Evolutionary conservation across 306 rosid species (phyloP).

Genomic region (Lablab purpureus): DNA sequence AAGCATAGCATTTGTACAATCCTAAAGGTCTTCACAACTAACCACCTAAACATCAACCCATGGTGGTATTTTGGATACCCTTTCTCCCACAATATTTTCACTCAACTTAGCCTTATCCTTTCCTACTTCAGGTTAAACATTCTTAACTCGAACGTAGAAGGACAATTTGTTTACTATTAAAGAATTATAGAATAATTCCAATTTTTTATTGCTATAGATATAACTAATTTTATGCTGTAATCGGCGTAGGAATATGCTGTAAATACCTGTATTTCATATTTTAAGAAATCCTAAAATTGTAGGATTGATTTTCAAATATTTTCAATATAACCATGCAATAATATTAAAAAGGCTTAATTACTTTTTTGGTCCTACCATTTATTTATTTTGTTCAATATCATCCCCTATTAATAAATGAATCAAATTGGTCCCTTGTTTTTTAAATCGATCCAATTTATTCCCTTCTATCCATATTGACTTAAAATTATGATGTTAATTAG

Average conservation of each 20-base stretch:
- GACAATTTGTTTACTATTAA: slow-evolving; percentile 28
- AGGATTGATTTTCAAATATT: slow-evolving; percentile 13
- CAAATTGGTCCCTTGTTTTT: too few relatives aligned
- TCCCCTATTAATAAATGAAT: too few relatives aligned
- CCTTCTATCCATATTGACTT: too few relatives aligned
- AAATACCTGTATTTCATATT: not conserved
- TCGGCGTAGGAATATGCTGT: not conserved
- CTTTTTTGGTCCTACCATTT: too few relatives aligned
- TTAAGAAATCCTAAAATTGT: slow-evolving; percentile 6
- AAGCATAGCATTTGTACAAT: not conserved
- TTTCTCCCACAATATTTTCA: slow-evolving; percentile 6
- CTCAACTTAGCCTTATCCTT: slow-evolving; percentile 8
- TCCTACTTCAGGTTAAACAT: slow-evolving; percentile 37
- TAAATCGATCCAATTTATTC: too few relatives aligned
- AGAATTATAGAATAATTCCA: slow-evolving; percentile 4
- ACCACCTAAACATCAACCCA: slow-evolving; percentile 4
- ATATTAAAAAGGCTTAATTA: too few relatives aligned
- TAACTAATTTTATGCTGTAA: not conserved
- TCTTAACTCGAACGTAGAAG: slow-evolving; percentile 29
- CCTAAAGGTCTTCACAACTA: slow-evolving; percentile 11
- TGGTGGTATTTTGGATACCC: slow-evolving; percentile 7
- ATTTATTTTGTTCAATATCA: too few relatives aligned
- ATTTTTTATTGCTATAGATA: slow-evolving; percentile 7
- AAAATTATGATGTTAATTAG: too few relatives aligned
- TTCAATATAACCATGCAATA: not conserved